Evolutionary conservation across 192 early-diverging fungal genomes (phyloP).

Genomic region (Paraglomus occultum): DNA sequence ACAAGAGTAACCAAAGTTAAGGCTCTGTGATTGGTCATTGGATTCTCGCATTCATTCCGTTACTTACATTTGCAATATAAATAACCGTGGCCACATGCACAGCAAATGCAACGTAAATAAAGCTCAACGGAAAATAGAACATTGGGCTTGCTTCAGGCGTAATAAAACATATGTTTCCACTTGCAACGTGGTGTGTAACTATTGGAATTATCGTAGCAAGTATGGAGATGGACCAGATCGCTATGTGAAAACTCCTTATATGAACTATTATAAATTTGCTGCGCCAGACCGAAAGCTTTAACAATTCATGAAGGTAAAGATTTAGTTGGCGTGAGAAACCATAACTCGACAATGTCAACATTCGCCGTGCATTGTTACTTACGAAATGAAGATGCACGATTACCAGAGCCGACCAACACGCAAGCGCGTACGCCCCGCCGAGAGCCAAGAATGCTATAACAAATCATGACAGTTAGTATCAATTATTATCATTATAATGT

Average conservation of each 20-base stretch:
- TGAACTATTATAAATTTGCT: not conserved
- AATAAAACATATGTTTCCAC: conserved; percentile 14
- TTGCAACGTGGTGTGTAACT: not conserved
- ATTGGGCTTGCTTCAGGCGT: not conserved
- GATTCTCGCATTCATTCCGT: no score
- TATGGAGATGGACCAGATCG: no score
- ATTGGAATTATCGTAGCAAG: not conserved
- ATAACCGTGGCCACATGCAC: not conserved
- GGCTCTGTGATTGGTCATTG: not conserved
- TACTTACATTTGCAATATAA: conserved; percentile 13
- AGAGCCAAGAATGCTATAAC: conserved; percentile 15
- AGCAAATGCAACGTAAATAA: conserved; percentile 13
- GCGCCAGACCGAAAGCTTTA: conserved; percentile 16
- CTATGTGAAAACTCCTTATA: not conserved
- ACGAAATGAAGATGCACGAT: conserved; percentile 23
- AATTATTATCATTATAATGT: no score
- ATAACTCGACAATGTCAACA: not conserved
- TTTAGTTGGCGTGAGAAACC: not conserved
- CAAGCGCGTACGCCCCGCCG: not conserved
- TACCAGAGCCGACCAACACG: conserved; percentile 4
- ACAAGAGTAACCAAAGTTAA: no score
- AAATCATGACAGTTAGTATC: no score
- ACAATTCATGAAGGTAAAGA: not conserved
- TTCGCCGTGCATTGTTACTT: not conserved
- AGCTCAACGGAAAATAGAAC: not conserved